Conservation (phyloP, 2,329 filamentous ascomycete species). For the Fusarium bactridioides region DNA sequence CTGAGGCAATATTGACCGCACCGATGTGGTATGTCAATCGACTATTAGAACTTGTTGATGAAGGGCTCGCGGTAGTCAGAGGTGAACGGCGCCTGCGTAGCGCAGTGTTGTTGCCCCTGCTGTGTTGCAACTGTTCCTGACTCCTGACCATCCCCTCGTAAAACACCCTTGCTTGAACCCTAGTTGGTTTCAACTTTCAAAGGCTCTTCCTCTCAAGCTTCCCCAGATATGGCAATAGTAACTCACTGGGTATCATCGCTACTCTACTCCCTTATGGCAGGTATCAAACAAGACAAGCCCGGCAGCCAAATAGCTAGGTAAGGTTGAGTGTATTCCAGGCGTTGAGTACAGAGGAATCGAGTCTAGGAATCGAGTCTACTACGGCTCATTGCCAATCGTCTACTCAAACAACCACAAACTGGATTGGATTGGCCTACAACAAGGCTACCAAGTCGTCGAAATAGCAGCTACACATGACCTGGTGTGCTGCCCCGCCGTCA, state of each 20-base stretch:
- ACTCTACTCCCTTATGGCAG: slow-evolving; percentile 12
- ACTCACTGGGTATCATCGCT: slow-evolving; percentile 10
- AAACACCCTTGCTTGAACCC: slow-evolving; percentile 24
- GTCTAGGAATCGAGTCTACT: slow-evolving; percentile 12
- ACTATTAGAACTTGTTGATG: slow-evolving; percentile 17
- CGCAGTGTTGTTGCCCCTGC: slow-evolving; percentile 23
- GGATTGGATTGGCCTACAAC: slow-evolving; percentile 30
- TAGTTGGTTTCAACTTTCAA: slow-evolving; percentile 25
- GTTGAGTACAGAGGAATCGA: background rate
- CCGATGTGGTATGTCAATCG: background rate
- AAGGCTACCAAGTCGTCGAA: slow-evolving; percentile 20
- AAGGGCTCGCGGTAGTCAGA: slow-evolving; percentile 36
- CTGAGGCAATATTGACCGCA: background rate
- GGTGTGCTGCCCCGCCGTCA: slow-evolving; percentile 28
- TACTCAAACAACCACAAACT: slow-evolving; percentile 25
- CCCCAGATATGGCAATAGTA: slow-evolving; percentile 35
- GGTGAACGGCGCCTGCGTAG: slow-evolving; percentile 29
- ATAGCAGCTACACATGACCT: slow-evolving; percentile 27
- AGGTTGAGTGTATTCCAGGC: background rate
- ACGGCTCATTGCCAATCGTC: slow-evolving; percentile 18
- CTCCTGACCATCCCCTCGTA: slow-evolving; percentile 22
- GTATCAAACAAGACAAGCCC: background rate
- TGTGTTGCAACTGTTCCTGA: slow-evolving; percentile 28
- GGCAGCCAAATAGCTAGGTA: background rate
- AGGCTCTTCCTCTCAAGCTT: slow-evolving; percentile 31